Conservation (phyloP, 208 protist genomes). For the Spongospora subterranea region DNA sequence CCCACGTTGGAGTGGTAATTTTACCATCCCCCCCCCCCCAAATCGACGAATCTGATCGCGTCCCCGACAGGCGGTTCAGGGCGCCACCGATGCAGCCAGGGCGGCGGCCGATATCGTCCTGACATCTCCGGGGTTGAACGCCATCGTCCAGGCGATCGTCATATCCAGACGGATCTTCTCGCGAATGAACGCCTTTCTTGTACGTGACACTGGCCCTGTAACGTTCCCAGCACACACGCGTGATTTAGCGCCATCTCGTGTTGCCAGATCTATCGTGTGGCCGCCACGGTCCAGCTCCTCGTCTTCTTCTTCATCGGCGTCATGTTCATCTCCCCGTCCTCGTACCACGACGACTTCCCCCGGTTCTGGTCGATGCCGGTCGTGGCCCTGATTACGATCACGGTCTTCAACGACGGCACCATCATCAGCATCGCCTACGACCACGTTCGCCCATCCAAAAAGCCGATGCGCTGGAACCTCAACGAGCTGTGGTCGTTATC, state of each 20-base stretch:
- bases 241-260: too few relatives aligned
- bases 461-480: background rate
- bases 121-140: constrained; percentile 85
- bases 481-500: background rate
- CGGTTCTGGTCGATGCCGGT: constrained; percentile 46
- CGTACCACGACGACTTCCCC: background rate
- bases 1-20: constrained; percentile 79
- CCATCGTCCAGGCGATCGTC: constrained; percentile 90
- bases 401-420: constrained; percentile 52
- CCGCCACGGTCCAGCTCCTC: constrained; percentile 10
- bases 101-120: constrained; percentile 91
- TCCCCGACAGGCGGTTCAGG: constrained; percentile 89
- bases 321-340: background rate
- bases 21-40: constrained; percentile 80
- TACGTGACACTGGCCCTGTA: constrained; percentile 12
- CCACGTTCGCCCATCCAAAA: background rate
- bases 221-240: background rate
- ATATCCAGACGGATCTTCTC: constrained; percentile 89
- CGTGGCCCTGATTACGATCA: constrained; percentile 43
- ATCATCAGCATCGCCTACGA: constrained; percentile 27
- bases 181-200: constrained; percentile 81
- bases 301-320: constrained; percentile 34
- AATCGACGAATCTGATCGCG: too few relatives aligned
- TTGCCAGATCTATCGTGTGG: constrained; percentile 48
- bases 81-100: constrained; percentile 87